Conservation (phyloP, 495 filamentous ascomycete species). For the Aspergillus sclerotioniger region DNA sequence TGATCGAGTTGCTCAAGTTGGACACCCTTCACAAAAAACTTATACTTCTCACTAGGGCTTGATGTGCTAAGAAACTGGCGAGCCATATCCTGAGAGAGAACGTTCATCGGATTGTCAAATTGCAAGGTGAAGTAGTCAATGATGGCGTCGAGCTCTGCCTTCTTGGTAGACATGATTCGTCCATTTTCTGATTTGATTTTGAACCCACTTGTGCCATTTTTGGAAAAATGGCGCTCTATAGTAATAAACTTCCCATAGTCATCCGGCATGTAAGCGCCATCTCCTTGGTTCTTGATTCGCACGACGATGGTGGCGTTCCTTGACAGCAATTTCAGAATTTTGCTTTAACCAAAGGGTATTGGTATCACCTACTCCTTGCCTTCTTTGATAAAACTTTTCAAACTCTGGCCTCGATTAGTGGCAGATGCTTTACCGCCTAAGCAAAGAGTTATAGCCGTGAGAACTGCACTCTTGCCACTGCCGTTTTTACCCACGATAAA, state of each 20-base stretch:
- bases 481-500: conserved; percentile 98
- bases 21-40: conserved; percentile 93
- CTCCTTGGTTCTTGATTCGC: conserved; percentile 84
- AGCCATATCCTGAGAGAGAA: conserved; percentile 95
- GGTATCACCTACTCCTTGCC: conserved; percentile 62
- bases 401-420: conserved; percentile 89
- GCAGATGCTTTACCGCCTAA: conserved; percentile 90
- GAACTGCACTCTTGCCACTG: conserved; percentile 95
- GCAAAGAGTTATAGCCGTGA: conserved; percentile 94
- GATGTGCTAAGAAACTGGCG: conserved; percentile 89
- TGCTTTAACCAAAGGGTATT: conserved; percentile 13
- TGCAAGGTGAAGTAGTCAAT: conserved; percentile 90
- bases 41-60: conserved; percentile 81
- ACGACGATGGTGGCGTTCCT: conserved; percentile 60
- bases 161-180: conserved; percentile 76
- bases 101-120: conserved; percentile 95
- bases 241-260: conserved; percentile 83
- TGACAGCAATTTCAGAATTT: conserved; percentile 21
- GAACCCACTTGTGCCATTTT: conserved; percentile 74
- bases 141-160: conserved; percentile 86
- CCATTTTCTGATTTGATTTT: conserved; percentile 75
- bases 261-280: conserved; percentile 79
- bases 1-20: conserved; percentile 89
- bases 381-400: conserved; percentile 92
- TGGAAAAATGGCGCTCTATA: conserved; percentile 84